Evolutionary conservation across 257 asterid genomes (phyloP), one percentile per base, ranked within the genome.

Genomic region (Solanum medicagineum): DNA sequence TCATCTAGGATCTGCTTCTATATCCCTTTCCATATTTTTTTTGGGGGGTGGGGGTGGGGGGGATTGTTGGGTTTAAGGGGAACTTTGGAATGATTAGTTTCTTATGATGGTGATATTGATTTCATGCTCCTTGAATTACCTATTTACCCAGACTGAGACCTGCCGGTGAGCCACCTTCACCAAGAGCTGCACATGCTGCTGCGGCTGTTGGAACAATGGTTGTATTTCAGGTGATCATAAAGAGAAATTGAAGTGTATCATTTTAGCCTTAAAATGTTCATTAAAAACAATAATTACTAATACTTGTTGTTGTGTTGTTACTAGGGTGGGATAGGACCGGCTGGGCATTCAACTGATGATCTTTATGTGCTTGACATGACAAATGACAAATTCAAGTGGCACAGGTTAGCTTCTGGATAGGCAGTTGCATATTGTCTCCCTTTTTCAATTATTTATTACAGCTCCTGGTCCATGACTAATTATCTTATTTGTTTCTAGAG

Each of bases 291-390:
- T 77, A 5, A 51, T 45, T 77, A 77, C 44, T 53, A 26, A 24
- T 53, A 26, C 53, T 42, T 68, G 45, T 85, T 88, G 65, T 57
- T 86, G 85, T 70, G 83, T 59, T 88, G 84, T 87, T 91, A 87
- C 63, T 89, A 97, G 99, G 98, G 99, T 47, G 99, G 99, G 69
- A 95, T 97, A 80, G 99, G 99, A 90, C 99, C 99, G 36, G 98
- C 99, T 1, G 99, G 99, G 87, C 98, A 95, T 91, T 97, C 99
- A 17, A 93, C 99, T 0, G 99, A 97, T 88, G 99, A 97, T 86
- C 90, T 97, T 45, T 92, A 86, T 56, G 99, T 97, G 91, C 98
- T 97, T 73, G 98, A 97, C 91, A 87, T 97, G 91, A 92, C 98
- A 45, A 95, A 94, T 87, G 98, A 97, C 88, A 95, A 95, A 90